Evolutionary conservation across 148 eudicot genomes (phyloP).

Genomic region (Cornus suecica): DNA sequence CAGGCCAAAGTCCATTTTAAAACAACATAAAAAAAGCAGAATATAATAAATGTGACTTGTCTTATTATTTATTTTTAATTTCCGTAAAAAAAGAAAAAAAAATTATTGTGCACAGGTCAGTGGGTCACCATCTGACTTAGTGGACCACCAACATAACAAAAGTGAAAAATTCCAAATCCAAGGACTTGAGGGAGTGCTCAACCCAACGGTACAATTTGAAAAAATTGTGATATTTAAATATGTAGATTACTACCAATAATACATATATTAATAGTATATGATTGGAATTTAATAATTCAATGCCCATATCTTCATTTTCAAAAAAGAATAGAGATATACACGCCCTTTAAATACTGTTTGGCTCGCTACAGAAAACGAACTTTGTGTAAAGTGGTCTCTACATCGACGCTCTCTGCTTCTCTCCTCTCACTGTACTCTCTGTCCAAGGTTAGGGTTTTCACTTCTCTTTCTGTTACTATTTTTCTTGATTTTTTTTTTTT

Average conservation of each 20-base stretch:
- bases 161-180: not conserved
- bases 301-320: not conserved
- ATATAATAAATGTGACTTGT: too few species aligned
- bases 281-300: not conserved
- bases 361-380: not conserved
- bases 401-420: not conserved
- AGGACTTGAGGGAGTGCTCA: not conserved
- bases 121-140: too few species aligned
- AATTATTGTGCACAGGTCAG: too few species aligned
- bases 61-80: too few species aligned
- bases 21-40: too few species aligned
- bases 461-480: not conserved
- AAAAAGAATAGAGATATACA: not conserved
- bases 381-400: not conserved
- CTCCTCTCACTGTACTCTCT: not conserved
- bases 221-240: not conserved
- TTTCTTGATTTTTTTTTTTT: not conserved
- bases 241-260: too few species aligned
- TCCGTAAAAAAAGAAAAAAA: too few species aligned
- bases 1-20: too few species aligned
- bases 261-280: too few species aligned
- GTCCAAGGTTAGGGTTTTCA: not conserved
- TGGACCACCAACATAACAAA: not conserved
- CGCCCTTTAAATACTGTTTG: not conserved
- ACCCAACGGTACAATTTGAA: constrained; percentile 9